phyloP scores from a whole-genome alignment of 345 rosid genomes.

The Citrus unshiu region DNA sequence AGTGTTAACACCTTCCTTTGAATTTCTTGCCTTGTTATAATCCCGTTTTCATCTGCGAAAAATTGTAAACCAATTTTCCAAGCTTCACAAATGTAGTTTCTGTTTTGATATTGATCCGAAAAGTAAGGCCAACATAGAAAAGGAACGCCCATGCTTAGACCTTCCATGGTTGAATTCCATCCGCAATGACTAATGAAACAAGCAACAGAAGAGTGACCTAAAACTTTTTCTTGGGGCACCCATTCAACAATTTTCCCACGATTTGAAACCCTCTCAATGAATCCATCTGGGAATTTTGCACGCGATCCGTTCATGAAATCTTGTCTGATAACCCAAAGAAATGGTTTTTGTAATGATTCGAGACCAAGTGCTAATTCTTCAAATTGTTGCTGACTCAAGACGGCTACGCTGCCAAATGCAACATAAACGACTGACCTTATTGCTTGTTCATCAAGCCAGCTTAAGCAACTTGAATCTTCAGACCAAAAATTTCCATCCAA shows the following conservation, averaged over 20 bases:
- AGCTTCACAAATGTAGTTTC: conserved; percentile 22
- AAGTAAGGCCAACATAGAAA: conserved; percentile 41
- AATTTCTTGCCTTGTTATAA: conserved; percentile 26
- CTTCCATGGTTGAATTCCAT: conserved; percentile 36
- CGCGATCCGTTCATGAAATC: neutral
- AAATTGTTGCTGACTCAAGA: conserved; percentile 24
- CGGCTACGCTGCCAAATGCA: conserved; percentile 38
- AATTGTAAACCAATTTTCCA: conserved; percentile 27
- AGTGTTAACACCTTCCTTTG: conserved; percentile 16
- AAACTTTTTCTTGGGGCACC: conserved; percentile 31
- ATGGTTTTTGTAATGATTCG: conserved; percentile 20
- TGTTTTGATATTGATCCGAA: conserved; percentile 29
- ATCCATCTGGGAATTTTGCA: conserved; percentile 17
- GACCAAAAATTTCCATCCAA: conserved; percentile 18
- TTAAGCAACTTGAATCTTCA: conserved; percentile 27
- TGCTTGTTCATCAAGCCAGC: conserved; percentile 42
- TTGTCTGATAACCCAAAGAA: conserved; percentile 29
- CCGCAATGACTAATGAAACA: conserved; percentile 37
- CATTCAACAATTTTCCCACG: conserved; percentile 25
- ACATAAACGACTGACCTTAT: conserved; percentile 36
- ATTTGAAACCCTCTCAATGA: conserved; percentile 9
- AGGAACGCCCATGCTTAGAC: conserved; percentile 27
- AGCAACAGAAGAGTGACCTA: conserved; percentile 21
- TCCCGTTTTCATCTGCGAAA: conserved; percentile 18
- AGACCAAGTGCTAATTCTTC: conserved; percentile 37